Evolutionary conservation across 164 flowering plant genomes (phyloP), one percentile per base, ranked within the genome.

Genomic region (Brasenia schreberi): DNA sequence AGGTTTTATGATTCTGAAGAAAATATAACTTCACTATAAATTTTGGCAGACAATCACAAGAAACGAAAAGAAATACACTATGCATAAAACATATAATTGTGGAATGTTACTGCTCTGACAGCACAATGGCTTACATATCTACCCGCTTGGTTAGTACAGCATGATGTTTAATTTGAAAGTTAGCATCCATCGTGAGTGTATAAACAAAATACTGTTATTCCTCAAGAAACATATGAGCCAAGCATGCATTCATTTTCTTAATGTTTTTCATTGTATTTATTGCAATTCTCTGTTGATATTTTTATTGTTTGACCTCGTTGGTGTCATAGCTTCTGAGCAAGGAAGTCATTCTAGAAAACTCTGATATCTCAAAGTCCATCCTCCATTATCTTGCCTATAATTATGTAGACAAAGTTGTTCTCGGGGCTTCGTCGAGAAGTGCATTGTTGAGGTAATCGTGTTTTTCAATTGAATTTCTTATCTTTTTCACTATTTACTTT

Each of bases 361-460:
- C 56, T 0, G 91, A 88, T 65, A 42, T 85, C 18, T 80, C 76
- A 4, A 86, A 77, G 73, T 85, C 91, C 17, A 18, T 88, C 19
- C 74, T 83, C 18, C 91, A 86, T 65, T 88, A 79, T 67, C 80
- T 70, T 61, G 65, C 84, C 58, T 65, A 81, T 67, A 73, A 78
- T 56, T 86, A 83, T 59, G 81, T 88, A 17, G 89, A 82, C 64
- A 77, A 68, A 53, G 70, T 88, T 72, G 84, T 88, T 49, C 69
- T 88, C 11, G 89, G 94, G 18, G 82, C 85, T 45, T 74, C 86
- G 0, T 61, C 85, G 0, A 68, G 67, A 59, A 71, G 76, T 74
- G 82, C 80, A 16, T 83, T 88, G 58, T 63, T 88, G 19, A 80
- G 83, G 94, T 88, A 69, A 33, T 33, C 39, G 4, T 1, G 1